phyloP scores from a whole-genome alignment of 169 alveolate species.

The Plasmodium gallinaceum region DNA sequence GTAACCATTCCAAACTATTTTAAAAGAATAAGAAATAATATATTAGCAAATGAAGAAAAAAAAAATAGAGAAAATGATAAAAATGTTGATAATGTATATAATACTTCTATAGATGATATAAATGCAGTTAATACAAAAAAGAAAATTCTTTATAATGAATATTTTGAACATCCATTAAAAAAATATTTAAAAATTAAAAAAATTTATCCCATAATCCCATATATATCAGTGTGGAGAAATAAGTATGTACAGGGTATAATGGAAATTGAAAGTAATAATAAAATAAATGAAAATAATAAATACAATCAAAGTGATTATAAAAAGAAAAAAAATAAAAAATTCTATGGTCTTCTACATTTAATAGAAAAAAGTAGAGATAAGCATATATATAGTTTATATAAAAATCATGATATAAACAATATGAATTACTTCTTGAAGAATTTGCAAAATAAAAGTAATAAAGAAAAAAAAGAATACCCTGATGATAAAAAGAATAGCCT shows the following conservation, averaged over 20 bases:
- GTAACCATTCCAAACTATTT: conserved; percentile 39
- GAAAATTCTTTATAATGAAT: conserved; percentile 20
- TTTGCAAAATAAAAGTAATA: not conserved
- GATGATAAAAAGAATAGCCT: not conserved
- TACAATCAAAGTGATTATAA: not conserved
- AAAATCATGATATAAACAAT: not conserved
- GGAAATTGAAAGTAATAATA: conserved; percentile 45
- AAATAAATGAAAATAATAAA: not conserved
- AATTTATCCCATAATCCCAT: conserved; percentile 53
- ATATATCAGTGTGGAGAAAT: conserved; percentile 39
- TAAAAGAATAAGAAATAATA: conserved; percentile 27
- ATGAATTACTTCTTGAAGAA: not conserved
- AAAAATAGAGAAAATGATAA: not conserved
- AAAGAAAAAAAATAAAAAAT: not conserved
- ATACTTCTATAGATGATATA: not conserved
- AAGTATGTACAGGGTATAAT: conserved; percentile 64
- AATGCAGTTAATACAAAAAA: not conserved
- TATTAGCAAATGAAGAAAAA: conserved; percentile 10
- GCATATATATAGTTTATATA: conserved; percentile 55
- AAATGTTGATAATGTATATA: not conserved
- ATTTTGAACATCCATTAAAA: conserved; percentile 41
- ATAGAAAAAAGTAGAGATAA: conserved; percentile 58
- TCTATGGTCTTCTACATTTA: conserved; percentile 39
- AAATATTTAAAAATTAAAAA: conserved; percentile 39
- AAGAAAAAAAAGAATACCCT: not conserved